These are phyloP conservation scores for Komagataella phaffii DNA, from an alignment of 805 yeast species.

Conservation along the genomic window DNA sequence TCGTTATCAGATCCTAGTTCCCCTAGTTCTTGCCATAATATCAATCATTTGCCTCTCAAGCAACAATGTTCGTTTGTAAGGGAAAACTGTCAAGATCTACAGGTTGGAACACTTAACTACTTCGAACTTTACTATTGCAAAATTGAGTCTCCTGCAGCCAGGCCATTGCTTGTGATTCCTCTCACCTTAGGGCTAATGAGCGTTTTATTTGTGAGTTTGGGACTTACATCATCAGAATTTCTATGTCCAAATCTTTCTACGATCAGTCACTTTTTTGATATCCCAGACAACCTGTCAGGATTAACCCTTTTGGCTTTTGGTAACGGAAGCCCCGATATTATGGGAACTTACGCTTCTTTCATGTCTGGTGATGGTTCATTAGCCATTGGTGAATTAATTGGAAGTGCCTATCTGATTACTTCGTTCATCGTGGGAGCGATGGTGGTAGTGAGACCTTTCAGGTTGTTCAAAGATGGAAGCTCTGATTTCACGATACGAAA, in stretches of 20 bases:
- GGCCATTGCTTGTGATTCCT: constrained; percentile 11
- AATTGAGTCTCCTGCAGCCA: constrained; percentile 3
- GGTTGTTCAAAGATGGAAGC: constrained; percentile 20
- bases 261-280: constrained; percentile 45
- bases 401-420: constrained; percentile 76
- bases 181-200: constrained; percentile 9
- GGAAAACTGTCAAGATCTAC: constrained; percentile 12
- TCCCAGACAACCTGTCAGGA: constrained; percentile 79
- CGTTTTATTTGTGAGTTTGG: constrained; percentile 50
- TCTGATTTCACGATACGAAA: constrained; percentile 12
- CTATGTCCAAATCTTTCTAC: constrained; percentile 72
- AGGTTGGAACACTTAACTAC: constrained; percentile 15
- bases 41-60: constrained; percentile 8
- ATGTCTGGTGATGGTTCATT: constrained; percentile 50
- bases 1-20: neutral
- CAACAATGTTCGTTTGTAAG: constrained; percentile 17
- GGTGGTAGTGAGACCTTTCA: constrained; percentile 54
- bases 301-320: constrained; percentile 84
- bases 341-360: constrained; percentile 77
- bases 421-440: constrained; percentile 73
- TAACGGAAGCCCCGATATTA: constrained; percentile 84
- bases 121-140: constrained; percentile 18
- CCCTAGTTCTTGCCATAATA: constrained; percentile 8
- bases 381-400: constrained; percentile 85
- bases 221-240: constrained; percentile 73